Evolutionary conservation across 192 early-diverging fungal species (phyloP), one percentile per base, ranked within the genome.

Genomic region (Radiomyces spectabilis): DNA sequence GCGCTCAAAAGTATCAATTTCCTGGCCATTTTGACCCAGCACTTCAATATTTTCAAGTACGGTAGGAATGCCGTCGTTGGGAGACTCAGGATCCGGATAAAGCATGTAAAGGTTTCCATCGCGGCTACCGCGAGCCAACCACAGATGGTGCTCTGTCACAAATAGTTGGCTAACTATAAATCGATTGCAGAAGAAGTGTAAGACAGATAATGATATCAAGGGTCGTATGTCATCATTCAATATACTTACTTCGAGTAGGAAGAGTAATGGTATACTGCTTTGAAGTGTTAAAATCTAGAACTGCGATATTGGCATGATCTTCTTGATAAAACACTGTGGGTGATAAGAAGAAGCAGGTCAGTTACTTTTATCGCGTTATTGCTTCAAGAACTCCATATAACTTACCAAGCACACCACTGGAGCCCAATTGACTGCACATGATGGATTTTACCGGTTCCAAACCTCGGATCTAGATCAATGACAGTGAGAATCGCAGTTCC

Each of bases 261-360:
- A 74, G n/a, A n/a, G 53, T 63, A 16, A 83, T 62, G 10, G 56
- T 74, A 41, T 76, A 59, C 37, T 79, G 74, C 15, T 59, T 59
- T 22, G 64, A 71, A 0, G 74, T 69, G 49, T 77, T 78, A 31
- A 83, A 83, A 41, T 83, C 81, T 1, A 81, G 49, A 4, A 83
- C 43, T 22, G 74, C 59, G 27, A 81, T 35, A 26, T 57, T 59
- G 16, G 69, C 46, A 34, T 65, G 62, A 38, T 67, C 74, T 30
- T 75, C 65, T 54, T 83, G 81, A 50, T 76, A 83, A 32, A 83
- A 80, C 4, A 74, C 68, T 62, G n/a, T n/a, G n/a, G n/a, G n/a
- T n/a, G n/a, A 58, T 47, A 33, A 2, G 57, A 62, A 0, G 44
- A 41, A 18, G 61, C 51, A 0, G 59, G 66, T n/a, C n/a, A n/a